Evolutionary conservation across 768 basidiomycete genomes (phyloP).

Genomic region (Auriscalpium vulgare): DNA sequence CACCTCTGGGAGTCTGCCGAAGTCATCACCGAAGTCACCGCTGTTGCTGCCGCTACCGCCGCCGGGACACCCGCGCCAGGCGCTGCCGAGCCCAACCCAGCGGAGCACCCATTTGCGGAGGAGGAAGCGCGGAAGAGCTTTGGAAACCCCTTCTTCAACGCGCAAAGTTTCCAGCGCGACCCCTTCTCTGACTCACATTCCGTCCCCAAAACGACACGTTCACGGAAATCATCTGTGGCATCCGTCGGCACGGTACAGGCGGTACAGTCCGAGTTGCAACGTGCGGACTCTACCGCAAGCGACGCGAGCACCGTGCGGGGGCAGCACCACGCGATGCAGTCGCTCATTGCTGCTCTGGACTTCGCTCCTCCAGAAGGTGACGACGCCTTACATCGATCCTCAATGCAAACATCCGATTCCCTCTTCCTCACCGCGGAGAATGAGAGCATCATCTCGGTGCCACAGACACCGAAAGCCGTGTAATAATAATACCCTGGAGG

Average conservation of each 20-base stretch:
- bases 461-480: constrained; percentile 9
- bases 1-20: constrained; percentile 17
- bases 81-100: not conserved
- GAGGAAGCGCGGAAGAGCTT: not conserved
- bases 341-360: constrained; percentile 13
- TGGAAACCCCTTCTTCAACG: constrained; percentile 14
- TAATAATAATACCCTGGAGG: not conserved
- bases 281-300: constrained; percentile 6
- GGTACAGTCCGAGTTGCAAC: not conserved
- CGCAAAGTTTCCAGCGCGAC: constrained; percentile 3
- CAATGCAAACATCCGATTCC: constrained; percentile 4
- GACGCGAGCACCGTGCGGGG: not conserved
- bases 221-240: constrained; percentile 7
- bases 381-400: not conserved
- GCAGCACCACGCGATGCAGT: constrained; percentile 5
- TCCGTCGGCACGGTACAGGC: not conserved
- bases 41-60: not conserved
- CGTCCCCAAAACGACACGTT: constrained; percentile 1
- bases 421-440: not conserved
- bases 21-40: constrained; percentile 1
- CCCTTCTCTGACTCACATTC: constrained; percentile 11
- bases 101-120: constrained; percentile 9
- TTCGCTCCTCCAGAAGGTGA: not conserved
- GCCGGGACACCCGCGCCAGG: not conserved
- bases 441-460: not conserved